Evolutionary conservation across 768 basidiomycete genomes (phyloP).

Genomic region (Rhodotorula paludigena): DNA sequence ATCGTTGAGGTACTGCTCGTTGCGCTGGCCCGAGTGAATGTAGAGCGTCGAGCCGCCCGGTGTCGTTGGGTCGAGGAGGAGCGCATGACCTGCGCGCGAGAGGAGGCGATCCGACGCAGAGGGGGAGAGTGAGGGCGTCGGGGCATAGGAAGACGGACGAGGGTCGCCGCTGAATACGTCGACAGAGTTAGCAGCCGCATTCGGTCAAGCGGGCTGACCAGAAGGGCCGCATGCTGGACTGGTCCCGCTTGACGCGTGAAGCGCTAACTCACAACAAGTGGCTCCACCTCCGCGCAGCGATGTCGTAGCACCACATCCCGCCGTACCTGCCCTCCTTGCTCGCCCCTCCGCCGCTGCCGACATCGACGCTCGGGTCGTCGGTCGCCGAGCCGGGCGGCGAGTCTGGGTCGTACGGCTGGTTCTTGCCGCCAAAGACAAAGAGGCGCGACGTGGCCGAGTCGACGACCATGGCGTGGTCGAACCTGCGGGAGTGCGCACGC

Average conservation of each 20-base stretch:
- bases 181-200: background rate
- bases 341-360: background rate
- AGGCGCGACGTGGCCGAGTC: conserved; percentile 8
- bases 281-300: conserved; percentile 7
- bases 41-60: conserved; percentile 20
- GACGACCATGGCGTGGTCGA: conserved; percentile 34
- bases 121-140: background rate
- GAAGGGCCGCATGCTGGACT: background rate
- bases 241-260: background rate
- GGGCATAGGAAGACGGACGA: background rate
- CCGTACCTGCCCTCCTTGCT: conserved; percentile 8
- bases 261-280: conserved; percentile 23
- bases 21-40: conserved; percentile 37
- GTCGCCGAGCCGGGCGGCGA: background rate
- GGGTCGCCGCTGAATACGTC: conserved; percentile 31
- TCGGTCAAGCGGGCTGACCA: too few species aligned
- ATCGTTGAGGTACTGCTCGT: conserved; percentile 37
- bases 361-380: too few species aligned
- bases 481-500: conserved; percentile 17
- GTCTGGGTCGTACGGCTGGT: conserved; percentile 8
- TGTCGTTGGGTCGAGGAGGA: conserved; percentile 25
- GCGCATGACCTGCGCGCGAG: conserved; percentile 39
- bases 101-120: conserved; percentile 27
- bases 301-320: conserved; percentile 32
- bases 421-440: conserved; percentile 40